phyloP scores from a whole-genome alignment of 2,329 filamentous ascomycete genomes.

The Trichoderma pleuroti region DNA sequence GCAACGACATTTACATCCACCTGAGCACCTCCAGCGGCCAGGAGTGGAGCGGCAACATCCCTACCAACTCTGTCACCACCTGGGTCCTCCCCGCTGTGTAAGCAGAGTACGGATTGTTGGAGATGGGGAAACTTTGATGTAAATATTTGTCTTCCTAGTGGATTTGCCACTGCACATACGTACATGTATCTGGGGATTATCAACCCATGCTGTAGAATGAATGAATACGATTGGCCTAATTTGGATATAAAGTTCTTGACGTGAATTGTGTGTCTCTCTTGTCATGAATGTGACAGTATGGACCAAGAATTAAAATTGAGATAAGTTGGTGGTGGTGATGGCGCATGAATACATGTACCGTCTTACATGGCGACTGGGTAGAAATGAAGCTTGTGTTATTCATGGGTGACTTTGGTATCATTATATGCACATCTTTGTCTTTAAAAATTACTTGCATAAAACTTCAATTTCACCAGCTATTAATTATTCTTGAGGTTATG shows the following conservation, averaged over 20 bases:
- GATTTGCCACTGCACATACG: neutral
- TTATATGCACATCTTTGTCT: neutral
- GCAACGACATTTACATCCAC: slow-evolving; percentile 20
- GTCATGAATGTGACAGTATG: neutral
- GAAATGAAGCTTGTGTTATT: neutral
- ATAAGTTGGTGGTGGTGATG: neutral
- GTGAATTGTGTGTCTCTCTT: neutral
- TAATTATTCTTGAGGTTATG: neutral
- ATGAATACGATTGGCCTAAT: neutral
- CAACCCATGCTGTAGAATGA: neutral
- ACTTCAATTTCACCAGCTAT: neutral
- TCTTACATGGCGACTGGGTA: neutral
- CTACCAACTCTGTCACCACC: slow-evolving; percentile 18
- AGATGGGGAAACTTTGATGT: neutral
- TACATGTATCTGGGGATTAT: neutral
- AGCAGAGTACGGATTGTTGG: neutral
- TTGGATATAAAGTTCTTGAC: neutral
- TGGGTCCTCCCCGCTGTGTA: slow-evolving; percentile 20
- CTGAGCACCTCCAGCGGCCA: slow-evolving; percentile 18
- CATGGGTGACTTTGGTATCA: neutral
- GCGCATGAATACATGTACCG: neutral
- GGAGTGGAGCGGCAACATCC: slow-evolving; percentile 21
- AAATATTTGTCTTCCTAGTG: slow-evolving; percentile 1
- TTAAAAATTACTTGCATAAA: neutral
- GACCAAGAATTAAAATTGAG: neutral